These are phyloP conservation scores for Candida morakotiae DNA, from an alignment of 805 yeast genomes.

Conservation along the genomic window DNA sequence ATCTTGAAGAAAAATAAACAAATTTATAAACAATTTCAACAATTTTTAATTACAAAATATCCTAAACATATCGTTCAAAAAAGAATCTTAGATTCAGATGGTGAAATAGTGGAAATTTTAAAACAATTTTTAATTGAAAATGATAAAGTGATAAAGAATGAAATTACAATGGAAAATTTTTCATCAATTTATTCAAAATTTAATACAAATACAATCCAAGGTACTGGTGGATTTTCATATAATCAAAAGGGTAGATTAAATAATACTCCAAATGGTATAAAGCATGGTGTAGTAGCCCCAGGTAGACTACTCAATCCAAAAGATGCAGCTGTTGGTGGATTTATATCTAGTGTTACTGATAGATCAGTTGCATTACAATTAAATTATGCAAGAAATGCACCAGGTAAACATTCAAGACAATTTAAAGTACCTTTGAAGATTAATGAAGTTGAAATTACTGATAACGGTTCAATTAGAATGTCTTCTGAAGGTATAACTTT, in stretches of 20 bases:
- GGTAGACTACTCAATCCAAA: conserved; percentile 58
- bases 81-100: conserved; percentile 10
- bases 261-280: conserved; percentile 69
- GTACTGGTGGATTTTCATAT: conserved; percentile 76
- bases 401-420: conserved; percentile 41
- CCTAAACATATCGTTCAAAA: conserved; percentile 33
- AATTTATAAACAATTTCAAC: conserved; percentile 49
- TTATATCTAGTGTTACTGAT: conserved; percentile 35
- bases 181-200: conserved; percentile 14
- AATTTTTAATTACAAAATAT: conserved; percentile 49
- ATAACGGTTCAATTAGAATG: conserved; percentile 33
- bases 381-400: conserved; percentile 35
- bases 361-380: conserved; percentile 33
- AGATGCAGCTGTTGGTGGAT: conserved; percentile 51
- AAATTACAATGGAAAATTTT: conserved; percentile 19
- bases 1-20: conserved; percentile 39
- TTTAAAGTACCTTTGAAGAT: conserved; percentile 40
- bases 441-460: conserved; percentile 33
- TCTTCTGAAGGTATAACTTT: conserved; percentile 38
- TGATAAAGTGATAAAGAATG: conserved; percentile 18
- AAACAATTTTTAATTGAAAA: conserved; percentile 27
- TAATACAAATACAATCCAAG: conserved; percentile 38
- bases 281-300: conserved; percentile 52
- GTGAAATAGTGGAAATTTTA: conserved; percentile 21
- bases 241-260: conserved; percentile 61